Evolutionary conservation across 2,329 filamentous ascomycete species (phyloP).

Genomic region (Alternaria triticimaculans): DNA sequence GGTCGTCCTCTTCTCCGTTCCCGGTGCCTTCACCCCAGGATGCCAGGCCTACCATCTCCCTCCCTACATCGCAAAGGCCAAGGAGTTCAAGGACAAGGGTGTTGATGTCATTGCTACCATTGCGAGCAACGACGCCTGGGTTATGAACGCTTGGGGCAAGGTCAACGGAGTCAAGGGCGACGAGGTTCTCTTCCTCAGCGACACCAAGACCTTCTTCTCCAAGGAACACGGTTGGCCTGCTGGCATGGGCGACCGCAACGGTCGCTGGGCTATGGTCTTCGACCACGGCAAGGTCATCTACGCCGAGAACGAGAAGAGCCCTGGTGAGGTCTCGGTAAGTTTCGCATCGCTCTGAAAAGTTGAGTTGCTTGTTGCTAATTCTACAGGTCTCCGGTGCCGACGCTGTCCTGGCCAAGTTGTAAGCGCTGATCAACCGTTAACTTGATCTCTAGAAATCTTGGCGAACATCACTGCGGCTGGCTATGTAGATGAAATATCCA

Average conservation of each 20-base stretch:
- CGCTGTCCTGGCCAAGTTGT: constrained; percentile 58
- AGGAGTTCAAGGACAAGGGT: constrained; percentile 76
- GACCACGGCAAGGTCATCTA: constrained; percentile 82
- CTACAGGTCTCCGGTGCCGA: constrained; percentile 58
- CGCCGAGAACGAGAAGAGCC: constrained; percentile 72
- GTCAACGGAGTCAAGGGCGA: constrained; percentile 80
- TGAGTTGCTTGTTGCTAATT: constrained; percentile 2
- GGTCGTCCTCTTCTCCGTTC: constrained; percentile 72
- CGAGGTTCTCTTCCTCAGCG: constrained; percentile 78
- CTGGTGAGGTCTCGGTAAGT: constrained; percentile 55
- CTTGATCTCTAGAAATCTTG: not conserved
- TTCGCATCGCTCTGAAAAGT: not conserved
- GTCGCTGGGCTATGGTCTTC: constrained; percentile 79
- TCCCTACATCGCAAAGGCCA: constrained; percentile 78
- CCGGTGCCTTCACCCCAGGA: constrained; percentile 83
- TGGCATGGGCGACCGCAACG: constrained; percentile 72
- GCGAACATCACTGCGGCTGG: not conserved
- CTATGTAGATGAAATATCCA: not conserved
- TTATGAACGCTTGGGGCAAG: constrained; percentile 91
- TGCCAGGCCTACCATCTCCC: constrained; percentile 84
- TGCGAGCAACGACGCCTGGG: constrained; percentile 83
- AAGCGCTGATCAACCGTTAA: not conserved
- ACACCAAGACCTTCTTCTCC: constrained; percentile 75
- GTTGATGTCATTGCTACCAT: constrained; percentile 83
- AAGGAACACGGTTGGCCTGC: constrained; percentile 78